Conservation (phyloP, 1,139 yeast species). For the Suhomyces maxii region DNA sequence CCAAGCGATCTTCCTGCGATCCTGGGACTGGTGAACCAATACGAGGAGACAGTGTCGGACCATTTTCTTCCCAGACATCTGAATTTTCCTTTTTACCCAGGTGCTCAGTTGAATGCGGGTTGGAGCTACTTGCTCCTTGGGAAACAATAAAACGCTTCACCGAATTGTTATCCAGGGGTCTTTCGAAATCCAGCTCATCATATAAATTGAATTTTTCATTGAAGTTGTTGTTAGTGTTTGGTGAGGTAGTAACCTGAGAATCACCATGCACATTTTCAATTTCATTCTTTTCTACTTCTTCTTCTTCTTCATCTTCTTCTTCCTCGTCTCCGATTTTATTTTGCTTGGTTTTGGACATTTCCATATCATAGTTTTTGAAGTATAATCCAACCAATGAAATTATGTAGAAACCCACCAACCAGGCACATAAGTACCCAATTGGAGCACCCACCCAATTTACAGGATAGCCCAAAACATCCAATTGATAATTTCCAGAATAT, state of each 20-base stretch:
- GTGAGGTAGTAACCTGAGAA: no score
- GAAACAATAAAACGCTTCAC: no score
- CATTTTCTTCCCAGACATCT: not conserved
- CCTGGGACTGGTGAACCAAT: not conserved
- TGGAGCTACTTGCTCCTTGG: no score
- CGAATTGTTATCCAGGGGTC: no score
- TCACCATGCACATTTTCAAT: not conserved
- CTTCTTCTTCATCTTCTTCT: conserved; percentile 17
- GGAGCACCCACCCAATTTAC: conserved; percentile 23
- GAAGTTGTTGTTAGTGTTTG: no score
- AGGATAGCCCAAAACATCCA: conserved; percentile 22
- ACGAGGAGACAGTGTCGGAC: not conserved
- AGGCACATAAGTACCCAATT: conserved; percentile 20
- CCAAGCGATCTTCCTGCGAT: not conserved
- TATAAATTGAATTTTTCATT: no score
- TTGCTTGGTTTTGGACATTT: conserved; percentile 20
- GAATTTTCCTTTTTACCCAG: no score
- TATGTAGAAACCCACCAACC: conserved; percentile 21
- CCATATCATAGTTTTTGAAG: conserved; percentile 21
- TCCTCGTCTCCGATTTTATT: conserved; percentile 22
- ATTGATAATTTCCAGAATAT: conserved; percentile 23
- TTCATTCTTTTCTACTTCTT: conserved; percentile 2
- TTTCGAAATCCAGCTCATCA: no score
- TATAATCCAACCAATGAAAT: conserved; percentile 16
- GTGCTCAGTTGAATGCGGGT: no score